These are phyloP conservation scores for Diplocarpon rosae DNA, from an alignment of 2,329 filamentous ascomycete species.

Conservation along the genomic window DNA sequence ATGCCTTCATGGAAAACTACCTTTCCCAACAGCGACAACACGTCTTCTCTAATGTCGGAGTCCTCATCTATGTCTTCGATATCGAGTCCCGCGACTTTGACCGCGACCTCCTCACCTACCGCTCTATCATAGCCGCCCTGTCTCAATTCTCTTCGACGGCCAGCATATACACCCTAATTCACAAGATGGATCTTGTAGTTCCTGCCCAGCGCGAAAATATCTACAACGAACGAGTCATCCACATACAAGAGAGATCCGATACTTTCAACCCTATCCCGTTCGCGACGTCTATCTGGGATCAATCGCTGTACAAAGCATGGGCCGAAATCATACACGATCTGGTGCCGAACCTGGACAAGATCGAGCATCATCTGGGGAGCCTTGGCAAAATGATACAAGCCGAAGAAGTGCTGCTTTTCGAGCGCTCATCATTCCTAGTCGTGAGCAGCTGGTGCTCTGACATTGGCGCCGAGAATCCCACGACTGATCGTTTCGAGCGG, in stretches of 20 bases:
- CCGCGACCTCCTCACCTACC: constrained; percentile 85
- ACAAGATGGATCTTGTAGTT: constrained; percentile 97
- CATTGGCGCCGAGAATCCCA: constrained; percentile 70
- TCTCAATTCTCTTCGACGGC: constrained; percentile 72
- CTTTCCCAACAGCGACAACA: constrained; percentile 89
- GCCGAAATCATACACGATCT: constrained; percentile 95
- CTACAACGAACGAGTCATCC: constrained; percentile 71
- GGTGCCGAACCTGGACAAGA: constrained; percentile 83
- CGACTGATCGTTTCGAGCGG: constrained; percentile 84
- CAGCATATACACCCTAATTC: constrained; percentile 87
- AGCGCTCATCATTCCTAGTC: constrained; percentile 89
- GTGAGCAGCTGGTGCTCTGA: constrained; percentile 83
- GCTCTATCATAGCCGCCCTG: constrained; percentile 78
- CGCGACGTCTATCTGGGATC: constrained; percentile 96
- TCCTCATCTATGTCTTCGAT: constrained; percentile 98
- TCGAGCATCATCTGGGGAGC: constrained; percentile 74
- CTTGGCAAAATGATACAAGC: constrained; percentile 81
- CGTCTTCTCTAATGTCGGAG: constrained; percentile 92
- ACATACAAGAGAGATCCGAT: constrained; percentile 68
- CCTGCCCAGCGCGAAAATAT: constrained; percentile 66
- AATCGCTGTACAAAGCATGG: constrained; percentile 96
- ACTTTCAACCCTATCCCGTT: constrained; percentile 74
- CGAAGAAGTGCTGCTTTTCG: constrained; percentile 88
- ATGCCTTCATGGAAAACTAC: constrained; percentile 98
- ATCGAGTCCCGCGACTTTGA: constrained; percentile 93